phyloP scores from a whole-genome alignment of 208 protist genomes.

The Phytomonas francai region DNA sequence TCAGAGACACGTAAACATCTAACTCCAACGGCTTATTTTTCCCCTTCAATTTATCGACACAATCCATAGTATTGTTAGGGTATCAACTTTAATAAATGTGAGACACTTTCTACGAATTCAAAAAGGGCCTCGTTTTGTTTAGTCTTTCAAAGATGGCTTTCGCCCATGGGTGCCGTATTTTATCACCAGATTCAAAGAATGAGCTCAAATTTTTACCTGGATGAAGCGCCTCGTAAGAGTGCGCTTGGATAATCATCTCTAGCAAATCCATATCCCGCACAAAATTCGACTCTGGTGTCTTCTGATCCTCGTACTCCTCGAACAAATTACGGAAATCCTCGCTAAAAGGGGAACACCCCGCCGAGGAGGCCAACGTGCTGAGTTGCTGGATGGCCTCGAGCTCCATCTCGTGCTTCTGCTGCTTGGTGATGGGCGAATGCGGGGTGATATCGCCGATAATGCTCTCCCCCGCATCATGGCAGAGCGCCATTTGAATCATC shows the following conservation, averaged over 20 bases:
- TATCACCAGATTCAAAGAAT: slow-evolving; percentile 69
- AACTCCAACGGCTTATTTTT: no score
- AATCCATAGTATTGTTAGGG: no score
- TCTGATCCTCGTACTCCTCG: slow-evolving; percentile 83
- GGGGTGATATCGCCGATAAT: slow-evolving; percentile 87
- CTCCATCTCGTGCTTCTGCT: slow-evolving; percentile 70
- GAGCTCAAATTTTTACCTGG: slow-evolving; percentile 59
- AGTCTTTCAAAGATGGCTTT: slow-evolving; percentile 62
- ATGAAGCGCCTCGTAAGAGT: slow-evolving; percentile 67
- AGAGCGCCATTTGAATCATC: slow-evolving; percentile 85
- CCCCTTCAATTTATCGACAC: no score
- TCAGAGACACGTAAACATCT: no score
- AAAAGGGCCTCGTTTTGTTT: slow-evolving; percentile 18
- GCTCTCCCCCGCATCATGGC: slow-evolving; percentile 83
- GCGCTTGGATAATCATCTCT: slow-evolving; percentile 90
- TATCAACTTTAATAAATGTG: no score
- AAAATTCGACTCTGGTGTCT: slow-evolving; percentile 73
- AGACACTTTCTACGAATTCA: no score
- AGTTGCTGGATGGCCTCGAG: slow-evolving; percentile 49
- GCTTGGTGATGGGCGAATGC: slow-evolving; percentile 72
- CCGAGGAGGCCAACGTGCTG: slow-evolving; percentile 26
- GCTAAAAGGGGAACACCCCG: slow-evolving; percentile 24
- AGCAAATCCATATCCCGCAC: slow-evolving; percentile 90
- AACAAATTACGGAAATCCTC: slow-evolving; percentile 63
- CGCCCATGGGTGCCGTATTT: slow-evolving; percentile 76